A percentile compares a stretch with the other conserved stretches of the same genome.
Evolutionary conservation across 768 basidiomycete genomes (phyloP).

Genomic region (Trametes gibbosa): DNA sequence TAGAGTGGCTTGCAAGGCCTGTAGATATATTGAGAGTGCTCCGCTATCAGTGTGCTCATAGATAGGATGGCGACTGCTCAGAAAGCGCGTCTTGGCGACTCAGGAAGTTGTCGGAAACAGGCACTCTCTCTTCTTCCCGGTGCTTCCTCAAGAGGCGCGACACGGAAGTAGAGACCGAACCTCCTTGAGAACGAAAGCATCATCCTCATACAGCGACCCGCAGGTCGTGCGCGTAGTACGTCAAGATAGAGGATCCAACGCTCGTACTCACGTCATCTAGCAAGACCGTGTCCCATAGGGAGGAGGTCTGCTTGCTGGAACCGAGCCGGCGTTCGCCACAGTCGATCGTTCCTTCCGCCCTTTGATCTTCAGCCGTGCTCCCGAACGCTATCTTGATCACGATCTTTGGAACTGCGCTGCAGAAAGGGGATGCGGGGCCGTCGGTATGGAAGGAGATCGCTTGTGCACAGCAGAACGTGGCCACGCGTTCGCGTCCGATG

Average conservation of each 20-base stretch:
- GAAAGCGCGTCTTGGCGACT: neutral
- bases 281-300: neutral
- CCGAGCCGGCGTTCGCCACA: too few species aligned
- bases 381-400: neutral
- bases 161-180: neutral
- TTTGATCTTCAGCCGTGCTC: too few species aligned
- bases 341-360: too few species aligned
- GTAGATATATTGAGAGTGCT: neutral
- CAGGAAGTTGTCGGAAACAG: neutral
- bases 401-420: neutral
- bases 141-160: neutral
- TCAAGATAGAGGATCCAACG: constrained; percentile 1
- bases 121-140: constrained; percentile 2
- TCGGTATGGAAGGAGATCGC: neutral
- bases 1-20: too few species aligned
- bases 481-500: neutral
- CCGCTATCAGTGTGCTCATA: neutral
- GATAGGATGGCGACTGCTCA: neutral
- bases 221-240: neutral
- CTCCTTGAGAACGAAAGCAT: neutral
- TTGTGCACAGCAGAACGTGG: neutral
- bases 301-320: neutral
- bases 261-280: neutral
- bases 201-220: too few species aligned
- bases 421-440: neutral